Evolutionary conservation across 495 filamentous ascomycete genomes (phyloP).

Genomic region (Xylaria venustula): DNA sequence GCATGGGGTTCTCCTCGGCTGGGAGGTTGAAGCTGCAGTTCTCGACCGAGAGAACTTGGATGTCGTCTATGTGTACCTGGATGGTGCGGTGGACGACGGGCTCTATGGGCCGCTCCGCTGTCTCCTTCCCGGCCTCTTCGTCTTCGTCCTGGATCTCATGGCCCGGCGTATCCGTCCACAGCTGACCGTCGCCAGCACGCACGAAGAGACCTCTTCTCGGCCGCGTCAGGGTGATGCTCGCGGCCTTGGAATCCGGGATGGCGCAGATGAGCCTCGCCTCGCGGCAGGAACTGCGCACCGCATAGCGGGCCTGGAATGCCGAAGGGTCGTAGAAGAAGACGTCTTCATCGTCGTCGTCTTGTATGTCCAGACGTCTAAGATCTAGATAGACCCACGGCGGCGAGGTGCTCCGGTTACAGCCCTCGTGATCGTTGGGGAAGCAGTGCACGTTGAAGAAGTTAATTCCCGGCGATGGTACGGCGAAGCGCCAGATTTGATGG

Average conservation of each 20-base stretch:
- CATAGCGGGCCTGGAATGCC: conserved; percentile 18
- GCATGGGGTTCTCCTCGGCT: conserved; percentile 14
- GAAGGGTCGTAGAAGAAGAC: conserved; percentile 27
- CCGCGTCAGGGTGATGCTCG: conserved; percentile 21
- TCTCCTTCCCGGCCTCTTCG: no score
- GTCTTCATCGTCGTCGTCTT: conserved; percentile 15
- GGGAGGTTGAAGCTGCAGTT: conserved; percentile 34
- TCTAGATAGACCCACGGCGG: conserved; percentile 27
- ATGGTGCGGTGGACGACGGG: conserved; percentile 17
- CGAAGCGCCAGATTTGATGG: conserved; percentile 29
- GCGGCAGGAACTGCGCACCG: conserved; percentile 19
- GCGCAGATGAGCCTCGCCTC: conserved; percentile 20
- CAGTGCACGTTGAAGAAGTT: conserved; percentile 35
- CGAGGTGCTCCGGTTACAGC: conserved; percentile 22
- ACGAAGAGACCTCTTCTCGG: conserved; percentile 24
- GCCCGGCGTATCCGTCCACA: conserved; percentile 2
- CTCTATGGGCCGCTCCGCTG: neutral
- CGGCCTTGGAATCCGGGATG: conserved; percentile 4
- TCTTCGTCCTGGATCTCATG: neutral
- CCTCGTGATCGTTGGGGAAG: conserved; percentile 25
- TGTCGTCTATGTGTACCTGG: conserved; percentile 15
- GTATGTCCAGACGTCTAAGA: conserved; percentile 22
- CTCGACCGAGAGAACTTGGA: conserved; percentile 25
- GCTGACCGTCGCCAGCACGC: conserved; percentile 21
- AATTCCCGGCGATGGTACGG: conserved; percentile 21